These are phyloP conservation scores for Phragmites australis DNA, from an alignment of 176 grass and related monocot species.

Conservation along the genomic window DNA sequence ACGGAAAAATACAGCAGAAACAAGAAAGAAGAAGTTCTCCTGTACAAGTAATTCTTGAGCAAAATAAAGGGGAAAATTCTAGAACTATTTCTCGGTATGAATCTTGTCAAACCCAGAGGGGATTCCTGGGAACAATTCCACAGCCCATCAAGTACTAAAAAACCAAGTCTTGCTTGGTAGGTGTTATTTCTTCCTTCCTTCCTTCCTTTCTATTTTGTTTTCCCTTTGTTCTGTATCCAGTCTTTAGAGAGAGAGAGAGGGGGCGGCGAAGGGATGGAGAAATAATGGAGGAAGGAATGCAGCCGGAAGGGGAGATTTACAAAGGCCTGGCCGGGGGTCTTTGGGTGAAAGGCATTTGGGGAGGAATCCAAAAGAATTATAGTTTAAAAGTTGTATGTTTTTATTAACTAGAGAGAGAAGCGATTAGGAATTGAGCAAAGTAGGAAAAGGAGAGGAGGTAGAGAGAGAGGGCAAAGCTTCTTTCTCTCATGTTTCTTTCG, in stretches of 20 bases:
- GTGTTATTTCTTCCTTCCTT: conserved; percentile 53
- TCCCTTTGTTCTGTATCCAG: conserved; percentile 59
- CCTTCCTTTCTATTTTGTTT: conserved; percentile 42
- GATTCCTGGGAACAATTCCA: conserved; percentile 47
- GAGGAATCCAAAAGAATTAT: conserved; percentile 56
- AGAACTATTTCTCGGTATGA: conserved; percentile 43
- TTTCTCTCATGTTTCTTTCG: conserved; percentile 40
- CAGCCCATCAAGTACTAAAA: conserved; percentile 30
- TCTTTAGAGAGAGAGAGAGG: conserved; percentile 32
- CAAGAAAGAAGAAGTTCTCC: conserved; percentile 41
- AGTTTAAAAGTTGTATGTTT: conserved; percentile 42
- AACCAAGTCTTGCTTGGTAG: conserved; percentile 48
- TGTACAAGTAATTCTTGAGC: conserved; percentile 34
- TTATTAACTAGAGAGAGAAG: conserved; percentile 43
- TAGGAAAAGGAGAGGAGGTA: conserved; percentile 37
- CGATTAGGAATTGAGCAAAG: conserved; percentile 36
- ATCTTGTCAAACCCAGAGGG: conserved; percentile 49
- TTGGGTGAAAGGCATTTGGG: conserved; percentile 38
- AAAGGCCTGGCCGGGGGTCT: conserved; percentile 3
- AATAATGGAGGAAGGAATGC: conserved; percentile 56
- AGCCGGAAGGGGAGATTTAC: conserved; percentile 52
- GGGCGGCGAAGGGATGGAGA: conserved; percentile 50
- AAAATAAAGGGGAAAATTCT: conserved; percentile 50
- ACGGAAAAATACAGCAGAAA: conserved; percentile 39
- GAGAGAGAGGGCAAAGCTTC: conserved; percentile 21